Evolutionary conservation across 495 filamentous ascomycete species (phyloP), one percentile per base, ranked within the genome.

Genomic region (Hypoxylon fuscum): DNA sequence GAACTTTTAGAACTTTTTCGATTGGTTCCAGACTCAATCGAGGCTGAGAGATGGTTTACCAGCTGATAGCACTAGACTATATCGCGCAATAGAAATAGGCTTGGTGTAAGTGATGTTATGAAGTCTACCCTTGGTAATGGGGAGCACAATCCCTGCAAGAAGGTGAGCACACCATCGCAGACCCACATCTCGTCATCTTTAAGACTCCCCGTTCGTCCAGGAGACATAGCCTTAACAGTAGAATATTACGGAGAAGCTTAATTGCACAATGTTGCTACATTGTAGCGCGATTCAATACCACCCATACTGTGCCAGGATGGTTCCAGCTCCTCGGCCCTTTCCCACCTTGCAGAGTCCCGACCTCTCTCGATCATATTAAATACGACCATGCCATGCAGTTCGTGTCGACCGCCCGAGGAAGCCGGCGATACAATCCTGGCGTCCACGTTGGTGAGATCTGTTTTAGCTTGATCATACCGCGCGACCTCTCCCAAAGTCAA

Each of bases 101-200:
- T 15, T 38, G 35, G 27, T 47, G 34, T 15, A 29, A 22, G 45
- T 61, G 57, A 42, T 17, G 42, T 20, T 53, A 62, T 54, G 35
- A 15, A 15, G 35, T 38, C 11, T 12, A 38, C 35, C n/a, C 20
- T 27, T 37, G 27, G 40, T 2, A 2, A 25, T 43, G 17, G 15
- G 35, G 40, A 40, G 17, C 25, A 42, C 15, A 44, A 38, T 25
- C 51, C 56, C 56, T 59, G 55, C 35, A 50, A 21, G 37, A 43
- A 42, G 38, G 50, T 51, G 44, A 44, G 51, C 62, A 66, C 62
- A 66, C 55, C 62, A 66, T 66, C 56, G 51, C 5, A 15, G 62
- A 56, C 62, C 62, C 62, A 61, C 56, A 60, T 60, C 27, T 56
- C 62, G 62, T 34, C 62, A 66, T 66, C 62, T 66, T 32, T 46